Evolutionary conservation across 345 rosid genomes (phyloP).

Genomic region (Draba incana): DNA sequence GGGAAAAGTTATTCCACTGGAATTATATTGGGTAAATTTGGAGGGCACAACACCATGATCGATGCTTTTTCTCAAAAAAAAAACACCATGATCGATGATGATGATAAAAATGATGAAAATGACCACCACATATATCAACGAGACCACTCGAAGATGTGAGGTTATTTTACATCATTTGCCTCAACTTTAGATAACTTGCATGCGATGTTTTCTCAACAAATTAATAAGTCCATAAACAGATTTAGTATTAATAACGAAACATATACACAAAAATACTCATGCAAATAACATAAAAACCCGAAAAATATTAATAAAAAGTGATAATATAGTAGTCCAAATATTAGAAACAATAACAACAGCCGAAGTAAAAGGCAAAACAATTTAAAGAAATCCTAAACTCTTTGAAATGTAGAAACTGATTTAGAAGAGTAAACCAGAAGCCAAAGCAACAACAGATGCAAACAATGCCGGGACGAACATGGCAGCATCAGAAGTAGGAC

Average conservation of each 20-base stretch:
- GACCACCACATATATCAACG: conserved; percentile 7
- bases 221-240: conserved; percentile 11
- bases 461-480: conserved; percentile 42
- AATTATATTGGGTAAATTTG: background rate
- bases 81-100: background rate
- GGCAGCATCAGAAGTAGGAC: conserved; percentile 45
- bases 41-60: conserved; percentile 10
- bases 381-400: conserved; percentile 6
- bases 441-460: conserved; percentile 46
- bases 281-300: conserved; percentile 24
- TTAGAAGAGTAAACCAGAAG: conserved; percentile 38
- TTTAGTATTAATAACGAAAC: conserved; percentile 18
- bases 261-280: conserved; percentile 28
- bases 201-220: conserved; percentile 15
- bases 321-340: conserved; percentile 1
- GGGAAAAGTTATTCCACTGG: conserved; percentile 2
- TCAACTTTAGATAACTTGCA: background rate
- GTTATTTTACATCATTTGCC: conserved; percentile 5
- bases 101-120: conserved; percentile 14
- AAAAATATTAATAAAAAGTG: background rate
- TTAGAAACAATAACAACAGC: conserved; percentile 17
- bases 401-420: conserved; percentile 27
- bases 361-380: conserved; percentile 14
- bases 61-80: background rate
- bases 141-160: conserved; percentile 24